These are phyloP conservation scores for Xylariaceae sp. DNA, from an alignment of 2,329 filamentous ascomycete species.

Conservation along the genomic window DNA sequence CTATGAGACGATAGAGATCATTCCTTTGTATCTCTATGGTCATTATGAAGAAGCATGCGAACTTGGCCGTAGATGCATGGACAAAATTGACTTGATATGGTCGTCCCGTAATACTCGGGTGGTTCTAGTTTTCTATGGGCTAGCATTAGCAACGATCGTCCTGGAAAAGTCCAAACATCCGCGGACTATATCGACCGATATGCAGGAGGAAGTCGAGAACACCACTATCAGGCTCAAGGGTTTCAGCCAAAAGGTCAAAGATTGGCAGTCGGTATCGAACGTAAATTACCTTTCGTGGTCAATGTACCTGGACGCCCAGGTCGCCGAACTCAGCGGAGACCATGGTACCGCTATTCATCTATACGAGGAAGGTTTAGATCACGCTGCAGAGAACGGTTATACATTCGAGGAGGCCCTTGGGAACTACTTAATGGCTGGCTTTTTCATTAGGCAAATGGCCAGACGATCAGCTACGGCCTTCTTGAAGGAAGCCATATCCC, in stretches of 20 bases:
- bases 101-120: constrained; percentile 54
- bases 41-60: constrained; percentile 56
- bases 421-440: constrained; percentile 68
- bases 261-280: constrained; percentile 58
- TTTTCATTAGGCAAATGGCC: constrained; percentile 59
- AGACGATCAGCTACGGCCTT: constrained; percentile 64
- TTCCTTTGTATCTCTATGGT: constrained; percentile 58
- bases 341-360: constrained; percentile 53
- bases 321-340: constrained; percentile 56
- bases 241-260: constrained; percentile 56
- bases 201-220: constrained; percentile 39
- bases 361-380: constrained; percentile 68
- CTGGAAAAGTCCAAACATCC: constrained; percentile 46
- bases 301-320: constrained; percentile 60
- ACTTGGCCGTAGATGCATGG: constrained; percentile 46
- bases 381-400: constrained; percentile 62
- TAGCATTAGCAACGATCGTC: constrained; percentile 49
- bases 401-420: constrained; percentile 66
- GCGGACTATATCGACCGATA: constrained; percentile 37
- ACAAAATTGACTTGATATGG: constrained; percentile 48
- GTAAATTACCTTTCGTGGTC: constrained; percentile 70
- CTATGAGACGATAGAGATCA: constrained; percentile 62
- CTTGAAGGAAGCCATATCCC: constrained; percentile 59
- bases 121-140: constrained; percentile 54
- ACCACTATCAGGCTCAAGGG: constrained; percentile 49